Evolutionary conservation across 2,329 filamentous ascomycete genomes (phyloP).

Genomic region (Magnaporthales sp.): DNA sequence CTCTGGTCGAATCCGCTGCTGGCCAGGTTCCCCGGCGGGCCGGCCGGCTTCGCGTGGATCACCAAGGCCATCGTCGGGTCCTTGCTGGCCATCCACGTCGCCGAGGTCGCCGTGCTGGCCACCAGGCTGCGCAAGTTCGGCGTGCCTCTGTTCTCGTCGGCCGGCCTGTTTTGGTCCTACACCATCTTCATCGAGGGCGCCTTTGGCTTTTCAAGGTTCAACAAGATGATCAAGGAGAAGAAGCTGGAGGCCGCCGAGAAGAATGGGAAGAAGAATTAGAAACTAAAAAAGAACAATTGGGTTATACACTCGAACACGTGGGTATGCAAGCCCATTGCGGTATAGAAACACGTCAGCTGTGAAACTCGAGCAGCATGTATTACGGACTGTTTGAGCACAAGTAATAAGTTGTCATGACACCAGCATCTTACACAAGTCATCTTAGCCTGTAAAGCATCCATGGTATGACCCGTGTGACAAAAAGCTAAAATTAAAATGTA

Average conservation of each 20-base stretch:
- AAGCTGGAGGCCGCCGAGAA: not conserved
- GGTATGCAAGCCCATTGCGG: not conserved
- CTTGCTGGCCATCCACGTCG: constrained; percentile 55
- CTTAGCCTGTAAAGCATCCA: too few species aligned
- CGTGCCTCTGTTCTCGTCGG: constrained; percentile 31
- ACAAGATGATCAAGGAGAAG: constrained; percentile 17
- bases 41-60: constrained; percentile 46
- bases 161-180: constrained; percentile 48
- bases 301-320: not conserved
- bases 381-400: not conserved
- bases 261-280: not conserved
- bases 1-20: constrained; percentile 40
- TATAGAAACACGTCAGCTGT: not conserved
- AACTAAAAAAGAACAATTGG: not conserved
- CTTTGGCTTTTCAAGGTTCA: constrained; percentile 40
- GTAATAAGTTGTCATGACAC: not conserved
- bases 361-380: not conserved
- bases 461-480: too few species aligned
- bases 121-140: constrained; percentile 37
- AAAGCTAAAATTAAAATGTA: too few species aligned
- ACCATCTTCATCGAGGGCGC: constrained; percentile 46
- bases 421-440: too few species aligned
- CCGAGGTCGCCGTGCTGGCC: constrained; percentile 50
- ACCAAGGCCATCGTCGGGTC: constrained; percentile 49
- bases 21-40: constrained; percentile 45